Conservation (phyloP, 805 yeast genomes). For the Barnettozyma pratensis region DNA sequence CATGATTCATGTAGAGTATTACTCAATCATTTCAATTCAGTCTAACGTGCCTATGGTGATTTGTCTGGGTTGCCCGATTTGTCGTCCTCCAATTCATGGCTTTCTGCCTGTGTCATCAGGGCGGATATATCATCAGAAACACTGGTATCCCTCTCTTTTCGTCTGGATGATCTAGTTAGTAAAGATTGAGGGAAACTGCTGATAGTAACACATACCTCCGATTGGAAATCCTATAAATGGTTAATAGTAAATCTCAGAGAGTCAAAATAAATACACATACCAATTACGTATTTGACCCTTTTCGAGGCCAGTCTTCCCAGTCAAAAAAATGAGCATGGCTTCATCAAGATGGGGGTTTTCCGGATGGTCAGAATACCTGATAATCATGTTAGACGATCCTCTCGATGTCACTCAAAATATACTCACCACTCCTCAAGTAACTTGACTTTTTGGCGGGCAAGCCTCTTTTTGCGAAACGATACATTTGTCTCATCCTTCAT, state of each 20-base stretch:
- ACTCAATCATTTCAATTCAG: no score
- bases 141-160: not conserved
- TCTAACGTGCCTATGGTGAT: no score
- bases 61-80: no score
- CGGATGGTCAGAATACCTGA: not conserved
- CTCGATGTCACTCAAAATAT: no score
- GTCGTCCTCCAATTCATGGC: no score
- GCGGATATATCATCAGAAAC: not conserved
- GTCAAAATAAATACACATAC: not conserved
- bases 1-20: no score
- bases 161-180: not conserved
- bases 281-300: constrained; percentile 5
- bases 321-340: not conserved
- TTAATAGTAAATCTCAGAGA: not conserved
- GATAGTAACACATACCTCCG: constrained; percentile 1
- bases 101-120: not conserved
- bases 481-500: not conserved
- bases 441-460: constrained; percentile 4
- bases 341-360: constrained; percentile 2
- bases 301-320: not conserved
- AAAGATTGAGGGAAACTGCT: no score
- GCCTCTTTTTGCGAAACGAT: not conserved
- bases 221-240: constrained; percentile 2
- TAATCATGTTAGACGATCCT: no score
- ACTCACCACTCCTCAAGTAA: constrained; percentile 7